phyloP scores from a whole-genome alignment of 495 filamentous ascomycete species.

The Penicillium lividum region DNA sequence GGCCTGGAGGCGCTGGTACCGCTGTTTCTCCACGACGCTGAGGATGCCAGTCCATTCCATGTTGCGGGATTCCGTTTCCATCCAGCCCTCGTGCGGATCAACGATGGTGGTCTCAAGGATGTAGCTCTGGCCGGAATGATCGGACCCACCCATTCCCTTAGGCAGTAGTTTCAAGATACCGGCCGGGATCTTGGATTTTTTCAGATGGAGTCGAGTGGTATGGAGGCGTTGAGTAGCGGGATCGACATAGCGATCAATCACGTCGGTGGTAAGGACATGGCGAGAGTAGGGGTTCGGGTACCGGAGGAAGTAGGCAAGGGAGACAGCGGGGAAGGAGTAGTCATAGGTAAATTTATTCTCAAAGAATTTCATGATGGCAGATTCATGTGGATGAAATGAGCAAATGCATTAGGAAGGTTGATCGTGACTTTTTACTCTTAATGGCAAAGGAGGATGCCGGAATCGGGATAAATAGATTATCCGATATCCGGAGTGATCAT shows the following conservation, averaged over 20 bases:
- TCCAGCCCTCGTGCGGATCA: constrained; percentile 86
- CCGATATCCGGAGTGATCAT: not conserved
- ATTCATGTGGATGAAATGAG: not conserved
- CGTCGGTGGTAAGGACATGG: constrained; percentile 95
- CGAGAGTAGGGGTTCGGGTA: constrained; percentile 96
- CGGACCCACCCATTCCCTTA: constrained; percentile 69
- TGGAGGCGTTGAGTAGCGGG: constrained; percentile 75
- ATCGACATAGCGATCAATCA: constrained; percentile 85
- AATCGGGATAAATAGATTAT: not conserved
- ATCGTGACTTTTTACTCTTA: constrained; percentile 7
- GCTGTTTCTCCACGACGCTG: constrained; percentile 86
- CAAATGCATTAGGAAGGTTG: constrained; percentile 5
- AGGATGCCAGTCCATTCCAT: constrained; percentile 90
- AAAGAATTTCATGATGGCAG: constrained; percentile 79
- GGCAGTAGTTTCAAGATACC: constrained; percentile 81
- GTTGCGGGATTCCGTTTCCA: constrained; percentile 80
- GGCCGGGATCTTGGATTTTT: constrained; percentile 85
- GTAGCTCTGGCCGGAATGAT: constrained; percentile 74
- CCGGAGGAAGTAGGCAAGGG: constrained; percentile 97
- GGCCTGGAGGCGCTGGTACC: constrained; percentile 57
- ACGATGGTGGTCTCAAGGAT: constrained; percentile 91
- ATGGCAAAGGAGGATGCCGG: constrained; percentile 2
- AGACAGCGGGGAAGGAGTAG: constrained; percentile 88
- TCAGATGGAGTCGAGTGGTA: constrained; percentile 89
- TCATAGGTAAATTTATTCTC: constrained; percentile 85